phyloP scores from a whole-genome alignment of 1,284 basidiomycete genomes.

The Filobasidium uniguttulatum region DNA sequence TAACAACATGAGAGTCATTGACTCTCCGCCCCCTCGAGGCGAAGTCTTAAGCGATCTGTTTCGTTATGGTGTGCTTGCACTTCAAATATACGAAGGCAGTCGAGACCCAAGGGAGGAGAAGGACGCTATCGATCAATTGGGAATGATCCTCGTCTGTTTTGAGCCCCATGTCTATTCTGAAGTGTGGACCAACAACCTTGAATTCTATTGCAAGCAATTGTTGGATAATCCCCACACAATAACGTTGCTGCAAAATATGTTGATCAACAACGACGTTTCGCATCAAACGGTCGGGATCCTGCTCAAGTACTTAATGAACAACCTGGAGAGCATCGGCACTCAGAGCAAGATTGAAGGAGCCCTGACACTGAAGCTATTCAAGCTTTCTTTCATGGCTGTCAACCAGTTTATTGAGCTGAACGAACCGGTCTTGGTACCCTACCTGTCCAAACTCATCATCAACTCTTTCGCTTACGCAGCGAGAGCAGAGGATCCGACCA shows the following conservation, averaged over 20 bases:
- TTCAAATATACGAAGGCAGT: conserved; percentile 65
- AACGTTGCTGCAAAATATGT: conserved; percentile 75
- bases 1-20: conserved; percentile 61
- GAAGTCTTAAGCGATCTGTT: conserved; percentile 76
- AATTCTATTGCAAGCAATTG: conserved; percentile 68
- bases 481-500: conserved; percentile 75
- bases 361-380: conserved; percentile 80
- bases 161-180: conserved; percentile 87
- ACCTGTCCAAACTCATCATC: conserved; percentile 90
- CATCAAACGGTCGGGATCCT: conserved; percentile 87
- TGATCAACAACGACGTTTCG: conserved; percentile 68
- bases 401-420: conserved; percentile 63
- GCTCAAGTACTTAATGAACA: conserved; percentile 71
- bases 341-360: conserved; percentile 64
- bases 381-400: conserved; percentile 90
- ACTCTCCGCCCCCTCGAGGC: conserved; percentile 62
- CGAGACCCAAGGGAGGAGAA: conserved; percentile 64
- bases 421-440: conserved; percentile 81
- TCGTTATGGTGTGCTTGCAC: conserved; percentile 67
- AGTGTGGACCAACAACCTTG: conserved; percentile 82
- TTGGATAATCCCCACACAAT: conserved; percentile 67
- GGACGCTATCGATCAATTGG: conserved; percentile 78
- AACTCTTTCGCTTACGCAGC: conserved; percentile 90
- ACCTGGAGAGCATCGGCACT: conserved; percentile 71
- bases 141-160: conserved; percentile 60